phyloP scores from a whole-genome alignment of 2,329 filamentous ascomycete genomes.

The Aspergillus sojae region DNA sequence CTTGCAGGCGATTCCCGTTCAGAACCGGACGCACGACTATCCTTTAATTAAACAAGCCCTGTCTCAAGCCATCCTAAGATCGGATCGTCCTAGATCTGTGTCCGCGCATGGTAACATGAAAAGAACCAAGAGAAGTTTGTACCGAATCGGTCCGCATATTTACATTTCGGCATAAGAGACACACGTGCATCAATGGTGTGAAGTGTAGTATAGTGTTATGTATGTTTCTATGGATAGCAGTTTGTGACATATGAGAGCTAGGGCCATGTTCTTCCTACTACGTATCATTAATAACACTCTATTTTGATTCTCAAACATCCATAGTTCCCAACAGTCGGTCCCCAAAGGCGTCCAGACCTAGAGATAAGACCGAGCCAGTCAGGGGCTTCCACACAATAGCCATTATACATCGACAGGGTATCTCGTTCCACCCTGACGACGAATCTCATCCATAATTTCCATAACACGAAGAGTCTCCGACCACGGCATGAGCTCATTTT shows the following conservation, averaged over 20 bases:
- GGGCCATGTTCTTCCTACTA: too few species aligned
- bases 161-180: neutral
- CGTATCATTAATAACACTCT: too few species aligned
- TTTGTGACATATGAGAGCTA: neutral
- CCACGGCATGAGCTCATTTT: constrained; percentile 51
- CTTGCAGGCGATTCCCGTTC: neutral
- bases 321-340: too few species aligned
- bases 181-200: neutral
- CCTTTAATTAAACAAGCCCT: neutral
- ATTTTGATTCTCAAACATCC: too few species aligned
- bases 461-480: constrained; percentile 50
- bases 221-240: neutral
- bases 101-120: neutral
- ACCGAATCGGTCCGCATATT: neutral
- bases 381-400: neutral
- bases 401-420: constrained; percentile 19
- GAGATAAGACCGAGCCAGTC: neutral
- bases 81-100: neutral
- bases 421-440: constrained; percentile 36
- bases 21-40: neutral
- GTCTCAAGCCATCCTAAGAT: neutral
- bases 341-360: neutral
- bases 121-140: neutral
- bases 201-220: neutral
- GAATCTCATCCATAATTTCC: constrained; percentile 52